Evolutionary conservation across 176 grass and related monocot species (phyloP), one percentile per base, ranked within the genome.

Genomic region (Dendrocalamus sinicus): DNA sequence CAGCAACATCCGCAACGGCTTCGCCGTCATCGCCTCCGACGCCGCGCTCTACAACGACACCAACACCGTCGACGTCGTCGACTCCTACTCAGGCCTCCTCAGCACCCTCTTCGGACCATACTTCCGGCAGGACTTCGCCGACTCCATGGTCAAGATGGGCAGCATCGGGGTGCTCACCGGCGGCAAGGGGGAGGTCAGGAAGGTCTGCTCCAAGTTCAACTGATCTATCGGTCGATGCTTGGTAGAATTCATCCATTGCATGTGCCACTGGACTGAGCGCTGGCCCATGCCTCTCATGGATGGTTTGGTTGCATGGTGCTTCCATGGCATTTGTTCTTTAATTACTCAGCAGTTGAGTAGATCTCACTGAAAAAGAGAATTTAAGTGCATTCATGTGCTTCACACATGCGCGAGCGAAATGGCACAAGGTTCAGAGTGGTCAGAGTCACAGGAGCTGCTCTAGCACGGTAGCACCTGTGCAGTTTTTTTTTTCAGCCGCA

Each of bases 131-230:
- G 95, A 97, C 88, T 97, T 95, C 51, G 85, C 86, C 1, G 89
- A 90, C 55, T 89, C 95, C 75, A 93, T 97, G 78, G 91, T 97
- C 4, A 85, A 76, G 71, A 95, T 97, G 95, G 95, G 95, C 0
- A 60, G 66, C n/a, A 84, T 97, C 61, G 91, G 91, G 32, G 95
- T 95, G 4, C 8, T 74, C 75, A 97, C 91, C 4, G 85, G 89
- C 30, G 1, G 12, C 9, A 16, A 50, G 8, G 95, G 95, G 4
- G 95, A 95, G 78, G 84, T 97, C 73, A 44, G 95, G 79, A 90
- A 88, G 80, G 71, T 93, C 77, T 97, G 95, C 89, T 80, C 89
- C 67, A 84, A 92, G 88, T 95, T 97, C 91, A 97, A 97, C 79
- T 97, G 70, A 72, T 57, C 17, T 48, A 6, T 73, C 45, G 9